Evolutionary conservation across 192 early-diverging fungal genomes (phyloP).

Genomic region (Diversispora epigaea): DNA sequence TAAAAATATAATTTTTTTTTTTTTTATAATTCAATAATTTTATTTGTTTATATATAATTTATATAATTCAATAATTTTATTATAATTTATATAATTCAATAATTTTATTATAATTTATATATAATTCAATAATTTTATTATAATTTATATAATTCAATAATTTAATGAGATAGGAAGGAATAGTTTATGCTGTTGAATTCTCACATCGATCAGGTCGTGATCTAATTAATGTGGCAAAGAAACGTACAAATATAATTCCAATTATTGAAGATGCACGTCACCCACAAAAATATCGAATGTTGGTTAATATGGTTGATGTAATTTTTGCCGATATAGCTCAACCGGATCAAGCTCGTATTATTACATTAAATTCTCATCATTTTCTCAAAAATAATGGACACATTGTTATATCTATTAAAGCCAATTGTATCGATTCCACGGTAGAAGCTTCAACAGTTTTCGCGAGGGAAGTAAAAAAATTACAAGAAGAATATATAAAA

Average conservation of each 20-base stretch:
- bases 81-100: slow-evolving; percentile 18
- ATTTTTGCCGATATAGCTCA: slow-evolving; percentile 99
- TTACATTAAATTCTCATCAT: slow-evolving; percentile 94
- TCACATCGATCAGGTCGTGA: slow-evolving; percentile 98
- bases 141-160: slow-evolving; percentile 13
- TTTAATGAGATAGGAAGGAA: slow-evolving; percentile 73
- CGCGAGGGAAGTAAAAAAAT: slow-evolving; percentile 95
- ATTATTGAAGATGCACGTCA: slow-evolving; percentile 99
- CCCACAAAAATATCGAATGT: slow-evolving; percentile 99
- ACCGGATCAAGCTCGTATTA: slow-evolving; percentile 99
- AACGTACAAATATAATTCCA: slow-evolving; percentile 98
- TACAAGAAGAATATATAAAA: slow-evolving; percentile 84
- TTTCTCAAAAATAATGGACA: slow-evolving; percentile 97
- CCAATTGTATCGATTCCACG: slow-evolving; percentile 99
- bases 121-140: not conserved
- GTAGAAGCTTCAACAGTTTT: slow-evolving; percentile 95
- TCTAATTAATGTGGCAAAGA: slow-evolving; percentile 99
- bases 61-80: slow-evolving; percentile 22
- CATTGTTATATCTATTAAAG: slow-evolving; percentile 99
- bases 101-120: too few relatives aligned
- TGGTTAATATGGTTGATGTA: slow-evolving; percentile 97
- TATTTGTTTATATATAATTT: too few relatives aligned
- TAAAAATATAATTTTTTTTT: too few relatives aligned
- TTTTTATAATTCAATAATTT: too few relatives aligned
- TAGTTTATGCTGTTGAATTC: slow-evolving; percentile 99